Evolutionary conservation across 129 eudicot genomes (phyloP).

Genomic region (Chrysanthemum seticuspe): DNA sequence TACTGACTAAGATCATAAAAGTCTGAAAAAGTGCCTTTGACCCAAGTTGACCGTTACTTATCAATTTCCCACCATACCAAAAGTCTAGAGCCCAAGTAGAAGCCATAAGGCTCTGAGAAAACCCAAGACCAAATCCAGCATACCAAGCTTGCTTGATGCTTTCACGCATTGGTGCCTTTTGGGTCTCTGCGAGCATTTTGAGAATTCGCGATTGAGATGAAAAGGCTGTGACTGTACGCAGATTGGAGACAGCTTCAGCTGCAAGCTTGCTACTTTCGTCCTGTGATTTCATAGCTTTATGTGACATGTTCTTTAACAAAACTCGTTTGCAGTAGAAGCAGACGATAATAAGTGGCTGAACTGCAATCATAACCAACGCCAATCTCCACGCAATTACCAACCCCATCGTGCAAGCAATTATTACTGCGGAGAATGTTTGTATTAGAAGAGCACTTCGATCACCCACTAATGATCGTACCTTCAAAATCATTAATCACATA

Average conservation of each 20-base stretch:
- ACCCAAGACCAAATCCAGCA: conserved; percentile 81
- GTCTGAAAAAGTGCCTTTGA: conserved; percentile 72
- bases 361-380: conserved; percentile 84
- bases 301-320: conserved; percentile 70
- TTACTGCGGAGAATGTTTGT: conserved; percentile 78
- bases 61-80: conserved; percentile 89
- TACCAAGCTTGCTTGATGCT: conserved; percentile 84
- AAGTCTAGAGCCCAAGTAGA: conserved; percentile 76
- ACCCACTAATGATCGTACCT: conserved; percentile 88
- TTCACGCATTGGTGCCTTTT: conserved; percentile 70
- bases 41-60: conserved; percentile 55
- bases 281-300: conserved; percentile 80
- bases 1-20: conserved; percentile 78
- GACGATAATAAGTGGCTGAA: conserved; percentile 67
- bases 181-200: conserved; percentile 67
- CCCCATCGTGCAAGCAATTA: conserved; percentile 79
- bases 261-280: conserved; percentile 89
- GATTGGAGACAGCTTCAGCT: conserved; percentile 92
- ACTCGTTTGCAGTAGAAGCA: conserved; percentile 68
- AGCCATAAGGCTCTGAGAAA: conserved; percentile 68
- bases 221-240: conserved; percentile 80
- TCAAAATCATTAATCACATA: conserved; percentile 22
- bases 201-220: conserved; percentile 85
- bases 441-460: conserved; percentile 70
- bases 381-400: conserved; percentile 78